Evolutionary conservation across 1,284 basidiomycete genomes (phyloP), one percentile per base, ranked within the genome.

Genomic region (Trichosporon coremiiforme): DNA sequence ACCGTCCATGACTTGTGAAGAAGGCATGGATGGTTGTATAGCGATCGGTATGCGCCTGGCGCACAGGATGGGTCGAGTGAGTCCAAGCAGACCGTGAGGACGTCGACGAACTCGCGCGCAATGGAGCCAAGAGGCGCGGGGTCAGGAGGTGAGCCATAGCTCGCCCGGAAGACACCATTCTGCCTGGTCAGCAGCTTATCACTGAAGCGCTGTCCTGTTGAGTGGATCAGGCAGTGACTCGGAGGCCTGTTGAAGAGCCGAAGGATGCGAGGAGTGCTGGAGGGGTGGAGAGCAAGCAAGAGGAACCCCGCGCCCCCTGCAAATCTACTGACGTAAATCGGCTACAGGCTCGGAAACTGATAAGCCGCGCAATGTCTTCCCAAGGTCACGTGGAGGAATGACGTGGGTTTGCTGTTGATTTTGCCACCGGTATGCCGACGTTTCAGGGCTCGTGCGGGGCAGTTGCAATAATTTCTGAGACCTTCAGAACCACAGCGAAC

Each of bases 11-110:
- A 47, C 78, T 83, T 47, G 79, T 81, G 78, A 89, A 89, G 80
- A 88, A 89, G 15, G 77, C 80, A 68, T 85, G 85, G 50, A 88
- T 87, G 62, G 85, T 79, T 9, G 79, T 79, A 79, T 88, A 89
- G 29, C 88, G 85, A 79, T 87, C 87, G 50, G 85, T 71, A 38
- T 79, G 80, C 5, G 63, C 38, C 20, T 45, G 35, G 63, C 66
- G 62, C n/a, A 45, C 63, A 12, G 63, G 64, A 60, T 83, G 80
- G 20, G 73, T 15, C 22, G 13, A 17, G 25, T 2, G 29, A 60
- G 57, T 33, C 57, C 57, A 60, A 33, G 57, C 57, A 60, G 15
- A 17, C 15, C 29, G 29, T n/a, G 57, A 60, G 22, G 57, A 33
- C 12, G 31, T n/a, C 31, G 65, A 66, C 2, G 65, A 50, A 38